Conservation (phyloP, 2,329 filamentous ascomycete species). For the Apiospora hydei region DNA sequence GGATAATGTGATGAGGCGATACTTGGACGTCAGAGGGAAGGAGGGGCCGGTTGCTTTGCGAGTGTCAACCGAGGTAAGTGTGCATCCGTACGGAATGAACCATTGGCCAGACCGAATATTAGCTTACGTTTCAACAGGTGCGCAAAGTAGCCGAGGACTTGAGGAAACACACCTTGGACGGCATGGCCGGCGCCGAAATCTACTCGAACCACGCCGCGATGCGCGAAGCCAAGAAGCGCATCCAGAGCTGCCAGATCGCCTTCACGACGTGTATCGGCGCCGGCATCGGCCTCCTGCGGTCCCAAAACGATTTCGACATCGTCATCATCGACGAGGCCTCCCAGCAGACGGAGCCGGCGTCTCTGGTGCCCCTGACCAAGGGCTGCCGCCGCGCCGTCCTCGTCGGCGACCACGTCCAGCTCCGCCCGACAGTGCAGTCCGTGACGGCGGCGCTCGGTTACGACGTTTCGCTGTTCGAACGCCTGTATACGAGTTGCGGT, state of each 20-base stretch:
- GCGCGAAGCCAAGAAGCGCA: slow-evolving; percentile 46
- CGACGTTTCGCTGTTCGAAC: slow-evolving; percentile 53
- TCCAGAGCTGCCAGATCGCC: slow-evolving; percentile 46
- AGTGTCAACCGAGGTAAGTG: not conserved
- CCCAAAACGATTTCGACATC: slow-evolving; percentile 43
- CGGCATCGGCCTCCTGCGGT: slow-evolving; percentile 49
- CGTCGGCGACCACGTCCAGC: slow-evolving; percentile 55
- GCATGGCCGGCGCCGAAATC: slow-evolving; percentile 40
- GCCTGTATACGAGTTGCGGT: slow-evolving; percentile 42
- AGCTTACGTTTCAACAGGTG: slow-evolving; percentile 34
- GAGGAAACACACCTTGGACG: slow-evolving; percentile 46
- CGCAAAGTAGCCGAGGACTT: slow-evolving; percentile 45
- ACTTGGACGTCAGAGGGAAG: slow-evolving; percentile 31
- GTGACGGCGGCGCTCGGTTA: slow-evolving; percentile 44
- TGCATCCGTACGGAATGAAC: too few relatives aligned
- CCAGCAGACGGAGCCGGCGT: slow-evolving; percentile 52
- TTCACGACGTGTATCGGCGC: slow-evolving; percentile 55
- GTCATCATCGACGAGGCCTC: slow-evolving; percentile 56
- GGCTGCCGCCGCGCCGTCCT: slow-evolving; percentile 51
- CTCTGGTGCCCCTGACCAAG: slow-evolving; percentile 50
- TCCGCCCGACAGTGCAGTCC: slow-evolving; percentile 50
- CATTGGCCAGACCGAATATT: not conserved
- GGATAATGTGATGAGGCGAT: slow-evolving; percentile 50
- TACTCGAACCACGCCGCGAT: slow-evolving; percentile 38
- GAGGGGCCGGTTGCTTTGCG: not conserved